Evolutionary conservation across 305 asterid species (phyloP).

Genomic region (Fraxinus greggii): DNA sequence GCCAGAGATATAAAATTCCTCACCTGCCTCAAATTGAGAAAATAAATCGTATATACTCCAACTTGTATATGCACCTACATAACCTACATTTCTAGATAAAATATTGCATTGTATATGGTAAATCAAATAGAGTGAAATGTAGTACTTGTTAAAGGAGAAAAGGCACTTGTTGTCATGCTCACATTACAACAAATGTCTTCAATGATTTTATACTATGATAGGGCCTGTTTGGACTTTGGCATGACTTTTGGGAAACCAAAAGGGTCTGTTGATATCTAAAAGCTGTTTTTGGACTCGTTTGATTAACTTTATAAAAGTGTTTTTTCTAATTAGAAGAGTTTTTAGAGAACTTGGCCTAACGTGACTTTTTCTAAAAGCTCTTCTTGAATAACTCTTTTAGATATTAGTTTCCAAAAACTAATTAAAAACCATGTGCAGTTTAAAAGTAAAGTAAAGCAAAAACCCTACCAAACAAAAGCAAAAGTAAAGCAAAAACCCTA

Average conservation of each 20-base stretch:
- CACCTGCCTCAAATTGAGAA: conserved; percentile 52
- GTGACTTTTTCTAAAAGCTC: not conserved
- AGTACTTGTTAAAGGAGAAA: not conserved
- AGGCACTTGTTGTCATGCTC: not conserved
- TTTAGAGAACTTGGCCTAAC: not conserved
- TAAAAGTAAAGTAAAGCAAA: not conserved
- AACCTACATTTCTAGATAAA: not conserved
- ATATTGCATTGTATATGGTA: not conserved
- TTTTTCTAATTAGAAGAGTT: not conserved
- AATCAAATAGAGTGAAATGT: not conserved
- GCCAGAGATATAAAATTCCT: conserved; percentile 78
- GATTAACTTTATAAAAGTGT: too few relatives aligned
- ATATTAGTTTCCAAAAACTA: not conserved
- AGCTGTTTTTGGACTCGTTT: not conserved
- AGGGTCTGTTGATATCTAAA: not conserved
- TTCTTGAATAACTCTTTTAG: not conserved
- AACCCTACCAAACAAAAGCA: not conserved
- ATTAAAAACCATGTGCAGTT: too few relatives aligned
- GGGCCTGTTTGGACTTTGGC: not conserved
- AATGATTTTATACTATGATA: not conserved
- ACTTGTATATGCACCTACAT: not conserved
- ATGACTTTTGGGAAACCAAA: not conserved
- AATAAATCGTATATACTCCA: not conserved
- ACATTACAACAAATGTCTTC: not conserved
- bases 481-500: not conserved